Conservation (phyloP, 257 asterid genomes). For the Haberlea rhodopensis region DNA sequence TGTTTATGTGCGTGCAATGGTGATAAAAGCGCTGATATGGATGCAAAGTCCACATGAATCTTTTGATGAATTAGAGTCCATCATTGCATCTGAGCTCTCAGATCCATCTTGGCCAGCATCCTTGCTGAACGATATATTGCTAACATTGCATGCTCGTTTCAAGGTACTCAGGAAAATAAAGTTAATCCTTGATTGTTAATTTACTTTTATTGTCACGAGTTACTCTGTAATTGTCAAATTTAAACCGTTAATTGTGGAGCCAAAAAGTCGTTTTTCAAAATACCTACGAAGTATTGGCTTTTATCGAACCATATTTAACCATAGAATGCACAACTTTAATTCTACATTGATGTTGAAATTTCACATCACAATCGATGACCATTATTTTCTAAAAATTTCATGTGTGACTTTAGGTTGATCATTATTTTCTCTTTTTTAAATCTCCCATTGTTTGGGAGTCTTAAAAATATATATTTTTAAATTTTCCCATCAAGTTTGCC, state of each 20-base stretch:
- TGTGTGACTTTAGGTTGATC: no score
- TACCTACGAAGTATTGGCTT: background rate
- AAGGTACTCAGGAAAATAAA: slow-evolving; percentile 55
- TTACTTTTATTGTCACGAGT: background rate
- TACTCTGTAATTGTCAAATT: background rate
- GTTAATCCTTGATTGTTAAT: background rate
- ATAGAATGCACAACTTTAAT: background rate
- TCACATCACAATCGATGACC: background rate
- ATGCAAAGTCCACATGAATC: slow-evolving; percentile 99
- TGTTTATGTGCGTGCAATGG: slow-evolving; percentile 97
- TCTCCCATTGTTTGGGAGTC: no score
- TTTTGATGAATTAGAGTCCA: slow-evolving; percentile 91
- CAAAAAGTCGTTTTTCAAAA: background rate
- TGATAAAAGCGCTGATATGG: slow-evolving; percentile 97
- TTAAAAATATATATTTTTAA: no score
- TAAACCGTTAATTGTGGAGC: background rate
- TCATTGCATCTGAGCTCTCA: slow-evolving; percentile 93
- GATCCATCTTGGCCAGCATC: slow-evolving; percentile 98
- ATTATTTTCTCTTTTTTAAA: no score
- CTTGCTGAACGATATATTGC: slow-evolving; percentile 76
- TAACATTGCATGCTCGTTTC: slow-evolving; percentile 98
- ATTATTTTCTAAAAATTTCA: background rate
- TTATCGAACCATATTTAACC: background rate
- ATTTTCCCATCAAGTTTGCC: background rate
- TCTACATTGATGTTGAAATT: background rate